These are phyloP conservation scores for Cotoneaster glaucophyllus DNA, from an alignment of 306 rosid species.

Conservation along the genomic window DNA sequence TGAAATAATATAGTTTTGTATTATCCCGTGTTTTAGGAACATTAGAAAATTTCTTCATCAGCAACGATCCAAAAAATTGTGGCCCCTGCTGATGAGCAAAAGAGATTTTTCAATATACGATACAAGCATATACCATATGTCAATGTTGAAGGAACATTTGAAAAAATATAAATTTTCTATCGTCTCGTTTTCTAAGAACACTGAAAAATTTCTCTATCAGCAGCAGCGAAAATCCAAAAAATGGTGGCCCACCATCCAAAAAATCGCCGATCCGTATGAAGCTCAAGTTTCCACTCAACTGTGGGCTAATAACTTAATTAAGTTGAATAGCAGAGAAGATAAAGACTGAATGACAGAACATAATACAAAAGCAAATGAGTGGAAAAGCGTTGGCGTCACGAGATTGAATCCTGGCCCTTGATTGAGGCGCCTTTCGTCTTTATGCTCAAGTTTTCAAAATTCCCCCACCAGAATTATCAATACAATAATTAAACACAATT, in stretches of 20 bases:
- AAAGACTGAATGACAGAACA: not conserved
- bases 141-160: no score
- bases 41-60: not conserved
- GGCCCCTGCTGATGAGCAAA: not conserved
- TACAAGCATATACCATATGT: no score
- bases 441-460: not conserved
- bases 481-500: not conserved
- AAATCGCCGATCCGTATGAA: conserved; percentile 3
- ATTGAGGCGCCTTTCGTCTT: conserved; percentile 17
- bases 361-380: not conserved
- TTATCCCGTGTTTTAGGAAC: no score
- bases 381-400: conserved; percentile 12
- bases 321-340: not conserved
- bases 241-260: conserved; percentile 2
- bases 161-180: no score
- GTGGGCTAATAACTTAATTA: not conserved
- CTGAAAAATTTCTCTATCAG: not conserved
- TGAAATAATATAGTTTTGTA: no score
- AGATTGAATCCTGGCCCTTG: conserved; percentile 11
- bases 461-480: not conserved
- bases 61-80: not conserved
- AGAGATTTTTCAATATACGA: no score
- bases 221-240: not conserved
- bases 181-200: rapidly evolving
- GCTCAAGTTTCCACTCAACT: not conserved